A percentile compares a stretch with the other conserved stretches of the same genome.
Conservation (phyloP, 2,329 filamentous ascomycete genomes). For the Rutstroemia sp. region DNA sequence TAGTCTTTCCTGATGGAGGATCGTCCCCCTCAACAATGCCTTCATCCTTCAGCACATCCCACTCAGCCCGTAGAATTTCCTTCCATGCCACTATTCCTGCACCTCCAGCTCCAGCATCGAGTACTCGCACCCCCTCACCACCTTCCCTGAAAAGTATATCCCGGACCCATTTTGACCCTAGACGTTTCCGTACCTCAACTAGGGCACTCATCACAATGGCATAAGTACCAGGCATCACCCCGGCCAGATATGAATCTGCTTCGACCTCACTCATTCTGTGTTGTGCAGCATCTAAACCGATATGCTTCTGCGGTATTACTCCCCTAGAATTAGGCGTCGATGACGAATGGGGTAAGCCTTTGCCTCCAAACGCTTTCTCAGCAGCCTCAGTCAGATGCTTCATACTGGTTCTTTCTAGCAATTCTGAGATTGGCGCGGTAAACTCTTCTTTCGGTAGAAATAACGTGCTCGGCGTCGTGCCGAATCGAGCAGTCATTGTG, state of each 20-base stretch:
- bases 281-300: slow-evolving; percentile 57
- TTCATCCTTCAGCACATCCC: slow-evolving; percentile 57
- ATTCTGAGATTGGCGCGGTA: slow-evolving; percentile 58
- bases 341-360: slow-evolving; percentile 67
- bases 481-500: slow-evolving; percentile 66
- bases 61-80: slow-evolving; percentile 73
- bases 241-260: slow-evolving; percentile 64
- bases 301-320: slow-evolving; percentile 55
- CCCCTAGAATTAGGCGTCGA: slow-evolving; percentile 50
- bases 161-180: slow-evolving; percentile 65
- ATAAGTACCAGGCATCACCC: slow-evolving; percentile 64
- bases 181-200: slow-evolving; percentile 64
- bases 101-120: slow-evolving; percentile 70
- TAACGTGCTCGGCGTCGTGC: slow-evolving; percentile 66
- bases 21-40: slow-evolving; percentile 35
- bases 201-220: slow-evolving; percentile 59
- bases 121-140: slow-evolving; percentile 51
- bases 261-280: slow-evolving; percentile 67
- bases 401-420: slow-evolving; percentile 61
- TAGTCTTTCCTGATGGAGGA: slow-evolving; percentile 64
- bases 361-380: slow-evolving; percentile 68
- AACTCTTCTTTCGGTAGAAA: slow-evolving; percentile 65
- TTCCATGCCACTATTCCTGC: slow-evolving; percentile 70
- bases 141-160: slow-evolving; percentile 50
- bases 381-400: slow-evolving; percentile 70